These are phyloP conservation scores for Fistulifera pelliculosa DNA, from an alignment of 108 stramenopile species.

Conservation along the genomic window DNA sequence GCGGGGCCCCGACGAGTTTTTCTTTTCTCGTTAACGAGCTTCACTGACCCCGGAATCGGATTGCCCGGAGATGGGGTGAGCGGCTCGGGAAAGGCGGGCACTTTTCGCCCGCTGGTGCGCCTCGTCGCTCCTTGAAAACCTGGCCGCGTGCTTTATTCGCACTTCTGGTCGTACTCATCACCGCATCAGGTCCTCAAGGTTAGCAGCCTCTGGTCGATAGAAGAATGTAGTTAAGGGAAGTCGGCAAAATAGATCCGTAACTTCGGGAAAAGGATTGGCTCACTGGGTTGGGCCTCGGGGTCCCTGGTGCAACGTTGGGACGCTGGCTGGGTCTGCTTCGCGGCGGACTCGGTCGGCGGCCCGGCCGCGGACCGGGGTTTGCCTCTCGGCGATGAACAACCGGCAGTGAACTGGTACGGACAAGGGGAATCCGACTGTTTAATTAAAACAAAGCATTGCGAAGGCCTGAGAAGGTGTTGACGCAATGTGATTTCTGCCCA, in stretches of 20 bases:
- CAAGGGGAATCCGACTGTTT: slow-evolving; percentile 87
- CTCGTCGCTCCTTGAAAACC: slow-evolving; percentile 88
- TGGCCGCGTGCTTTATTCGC: slow-evolving; percentile 80
- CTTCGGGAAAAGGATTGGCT: slow-evolving; percentile 87
- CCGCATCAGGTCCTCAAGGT: slow-evolving; percentile 98
- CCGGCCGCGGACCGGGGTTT: slow-evolving; percentile 35
- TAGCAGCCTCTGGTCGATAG: slow-evolving; percentile 94
- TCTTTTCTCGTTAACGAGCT: slow-evolving; percentile 87
- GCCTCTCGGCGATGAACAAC: slow-evolving; percentile 66
- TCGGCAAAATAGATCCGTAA: slow-evolving; percentile 85
- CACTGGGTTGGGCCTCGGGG: slow-evolving; percentile 76
- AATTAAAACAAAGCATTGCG: slow-evolving; percentile 87
- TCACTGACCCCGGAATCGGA: slow-evolving; percentile 82
- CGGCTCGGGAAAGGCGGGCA: slow-evolving; percentile 79
- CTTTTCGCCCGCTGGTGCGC: slow-evolving; percentile 77
- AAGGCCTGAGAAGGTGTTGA: slow-evolving; percentile 80
- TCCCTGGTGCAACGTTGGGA: slow-evolving; percentile 45
- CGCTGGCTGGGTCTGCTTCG: slow-evolving; percentile 61
- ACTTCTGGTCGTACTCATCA: slow-evolving; percentile 87
- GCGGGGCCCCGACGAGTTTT: slow-evolving; percentile 87
- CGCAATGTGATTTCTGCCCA: slow-evolving; percentile 84
- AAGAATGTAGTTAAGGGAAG: slow-evolving; percentile 92
- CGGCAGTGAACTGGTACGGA: slow-evolving; percentile 82
- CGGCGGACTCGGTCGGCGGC: slow-evolving; percentile 50
- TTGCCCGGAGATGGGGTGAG: slow-evolving; percentile 84